phyloP scores from a whole-genome alignment of 306 rosid species.

The Quercus agrifolia region DNA sequence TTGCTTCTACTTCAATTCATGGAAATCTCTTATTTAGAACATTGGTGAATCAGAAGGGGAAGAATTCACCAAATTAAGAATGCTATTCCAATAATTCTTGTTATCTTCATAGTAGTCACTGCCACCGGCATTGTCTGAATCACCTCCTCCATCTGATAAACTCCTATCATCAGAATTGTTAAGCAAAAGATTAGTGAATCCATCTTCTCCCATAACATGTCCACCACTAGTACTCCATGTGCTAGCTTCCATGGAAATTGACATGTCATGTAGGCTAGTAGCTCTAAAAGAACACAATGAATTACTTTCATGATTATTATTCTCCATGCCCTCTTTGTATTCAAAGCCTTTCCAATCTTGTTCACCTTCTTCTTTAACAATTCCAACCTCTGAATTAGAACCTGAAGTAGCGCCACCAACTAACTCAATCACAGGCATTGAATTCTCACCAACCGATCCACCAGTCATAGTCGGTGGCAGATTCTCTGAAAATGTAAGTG shows the following conservation, averaged over 20 bases:
- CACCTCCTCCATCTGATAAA: slow-evolving; percentile 58
- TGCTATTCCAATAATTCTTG: slow-evolving; percentile 90
- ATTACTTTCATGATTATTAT: background rate
- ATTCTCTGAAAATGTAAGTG: slow-evolving; percentile 65
- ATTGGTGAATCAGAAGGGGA: slow-evolving; percentile 81
- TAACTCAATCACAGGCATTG: slow-evolving; percentile 61
- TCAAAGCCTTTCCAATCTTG: slow-evolving; percentile 67
- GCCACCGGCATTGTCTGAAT: slow-evolving; percentile 41
- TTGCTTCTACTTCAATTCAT: background rate
- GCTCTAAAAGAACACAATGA: slow-evolving; percentile 43
- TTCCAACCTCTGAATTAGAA: slow-evolving; percentile 32
- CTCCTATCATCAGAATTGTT: slow-evolving; percentile 62
- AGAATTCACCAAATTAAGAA: slow-evolving; percentile 90
- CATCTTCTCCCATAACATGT: slow-evolving; percentile 60
- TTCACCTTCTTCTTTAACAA: slow-evolving; percentile 56
- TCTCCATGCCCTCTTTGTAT: slow-evolving; percentile 42
- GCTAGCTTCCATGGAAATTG: slow-evolving; percentile 52
- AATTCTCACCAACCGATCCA: slow-evolving; percentile 28
- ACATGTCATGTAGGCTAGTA: slow-evolving; percentile 46
- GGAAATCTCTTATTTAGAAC: slow-evolving; percentile 37
- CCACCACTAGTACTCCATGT: slow-evolving; percentile 32
- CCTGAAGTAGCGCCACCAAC: slow-evolving; percentile 71
- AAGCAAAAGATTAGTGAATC: slow-evolving; percentile 85
- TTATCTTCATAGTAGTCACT: slow-evolving; percentile 70
- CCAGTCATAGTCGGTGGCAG: slow-evolving; percentile 33